Base-by-base conservation (phyloP, 495 filamentous ascomycete genomes). In the Trichoderma gamsii region DNA sequence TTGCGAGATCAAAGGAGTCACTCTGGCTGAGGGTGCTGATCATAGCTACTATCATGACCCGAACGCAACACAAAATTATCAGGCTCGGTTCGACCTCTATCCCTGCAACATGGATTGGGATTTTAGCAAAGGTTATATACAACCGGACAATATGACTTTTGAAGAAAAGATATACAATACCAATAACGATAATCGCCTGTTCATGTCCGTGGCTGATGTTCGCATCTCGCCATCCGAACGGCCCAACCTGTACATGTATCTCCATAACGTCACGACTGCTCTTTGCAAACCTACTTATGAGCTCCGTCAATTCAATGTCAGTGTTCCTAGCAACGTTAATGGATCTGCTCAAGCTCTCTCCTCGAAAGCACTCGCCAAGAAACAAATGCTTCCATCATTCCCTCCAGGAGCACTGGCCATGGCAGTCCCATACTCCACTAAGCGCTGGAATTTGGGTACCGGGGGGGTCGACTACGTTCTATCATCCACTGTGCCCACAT, bases 171-270 rank as follows among this genome's bases (percentile, higher is more conserved):
- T 44, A 15, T 63, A 66, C 4, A 63, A 70, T 23, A 35, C 65
- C 1, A 63, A 56, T 11, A 2, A 29, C 0, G 69, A 70, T 15
- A 56, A 64, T 1, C 69, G 69, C 16, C 18, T 68, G 13, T 49
- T 70, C 65, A 70, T 70, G 69, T 67, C 69, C 18, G 27, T 70
- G 6, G 69, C 44, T 23, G 69, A 70, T 41, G 66, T 70, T 29
- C 69, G 69, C 35, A 67, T 70, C 23, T 52, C 69, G 16, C 9
- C 38, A 16, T 13, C 38, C 18, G 6, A 18, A 25, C 21, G 32
- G 11, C 23, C 8, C 15, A 66, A 66, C 18, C 8, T 8, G n/a
- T 70, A 70, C 29, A 64, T 70, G 18, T 70, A 70, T 41, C 35
- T 70, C 11, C 13, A 70, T 29, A 66, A 70, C 13, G 65, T 70